These are phyloP conservation scores for Trichosporon ovoides DNA, from an alignment of 1,284 basidiomycete genomes.

Conservation along the genomic window DNA sequence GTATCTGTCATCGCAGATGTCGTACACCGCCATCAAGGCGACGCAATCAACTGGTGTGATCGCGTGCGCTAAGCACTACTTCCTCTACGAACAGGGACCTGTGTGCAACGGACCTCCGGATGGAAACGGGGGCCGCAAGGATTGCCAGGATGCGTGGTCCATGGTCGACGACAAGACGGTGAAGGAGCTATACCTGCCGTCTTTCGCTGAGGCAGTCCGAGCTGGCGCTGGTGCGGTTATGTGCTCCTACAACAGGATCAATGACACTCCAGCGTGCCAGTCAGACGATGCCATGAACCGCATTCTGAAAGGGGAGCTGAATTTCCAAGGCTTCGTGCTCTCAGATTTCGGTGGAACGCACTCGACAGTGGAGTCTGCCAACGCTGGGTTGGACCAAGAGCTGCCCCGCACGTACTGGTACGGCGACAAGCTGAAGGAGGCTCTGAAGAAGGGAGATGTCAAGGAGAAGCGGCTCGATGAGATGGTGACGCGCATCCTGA, in stretches of 20 bases:
- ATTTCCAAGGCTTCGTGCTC: slow-evolving; percentile 51
- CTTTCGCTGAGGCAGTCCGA: slow-evolving; percentile 51
- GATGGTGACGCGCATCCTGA: slow-evolving; percentile 53
- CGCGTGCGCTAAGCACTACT: slow-evolving; percentile 48
- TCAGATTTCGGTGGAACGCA: slow-evolving; percentile 43
- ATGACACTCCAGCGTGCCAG: slow-evolving; percentile 72
- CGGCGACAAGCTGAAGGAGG: slow-evolving; percentile 56
- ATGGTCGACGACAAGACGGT: slow-evolving; percentile 46
- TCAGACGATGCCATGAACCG: slow-evolving; percentile 69
- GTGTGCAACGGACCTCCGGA: slow-evolving; percentile 35
- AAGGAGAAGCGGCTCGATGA: slow-evolving; percentile 56
- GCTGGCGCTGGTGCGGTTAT: slow-evolving; percentile 50
- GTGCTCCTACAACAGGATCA: slow-evolving; percentile 60
- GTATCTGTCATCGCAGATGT: slow-evolving; percentile 46
- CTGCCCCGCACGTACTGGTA: slow-evolving; percentile 46
- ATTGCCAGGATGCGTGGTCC: slow-evolving; percentile 29
- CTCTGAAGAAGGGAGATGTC: slow-evolving; percentile 65
- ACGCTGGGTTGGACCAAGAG: slow-evolving; percentile 51
- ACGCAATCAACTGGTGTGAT: slow-evolving; percentile 46
- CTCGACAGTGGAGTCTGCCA: slow-evolving; percentile 45
- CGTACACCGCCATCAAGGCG: slow-evolving; percentile 43
- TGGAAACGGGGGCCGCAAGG: slow-evolving; percentile 28
- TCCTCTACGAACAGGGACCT: slow-evolving; percentile 47
- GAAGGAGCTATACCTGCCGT: slow-evolving; percentile 49
- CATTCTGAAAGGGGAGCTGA: slow-evolving; percentile 67